Percentiles rank a stretch among this genome's conserved stretches.
These are phyloP conservation scores for Grosmannia huntii DNA, from an alignment of 2,329 filamentous ascomycete species.

Conservation along the genomic window DNA sequence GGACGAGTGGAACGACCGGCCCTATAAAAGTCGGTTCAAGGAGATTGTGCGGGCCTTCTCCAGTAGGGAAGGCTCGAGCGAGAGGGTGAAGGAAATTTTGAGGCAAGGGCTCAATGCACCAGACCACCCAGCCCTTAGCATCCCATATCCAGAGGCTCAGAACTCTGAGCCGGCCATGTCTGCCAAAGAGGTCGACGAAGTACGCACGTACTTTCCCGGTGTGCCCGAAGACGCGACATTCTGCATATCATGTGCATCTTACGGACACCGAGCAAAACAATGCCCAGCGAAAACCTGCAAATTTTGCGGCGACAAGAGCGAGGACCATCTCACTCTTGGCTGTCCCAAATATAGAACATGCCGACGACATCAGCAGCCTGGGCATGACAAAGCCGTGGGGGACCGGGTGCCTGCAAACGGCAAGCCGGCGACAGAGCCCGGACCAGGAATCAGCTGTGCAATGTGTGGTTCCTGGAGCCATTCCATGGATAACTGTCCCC, in stretches of 20 bases:
- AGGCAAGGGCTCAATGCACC: background rate
- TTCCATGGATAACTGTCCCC: conserved; percentile 14
- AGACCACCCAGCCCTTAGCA: background rate
- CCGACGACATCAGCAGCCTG: background rate
- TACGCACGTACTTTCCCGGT: conserved; percentile 39
- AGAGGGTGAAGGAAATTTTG: background rate
- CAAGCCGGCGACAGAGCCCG: background rate
- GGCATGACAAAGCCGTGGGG: background rate
- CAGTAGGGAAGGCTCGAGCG: background rate
- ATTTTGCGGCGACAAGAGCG: conserved; percentile 28
- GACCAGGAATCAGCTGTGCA: background rate
- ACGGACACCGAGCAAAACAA: conserved; percentile 29
- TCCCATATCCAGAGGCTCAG: background rate
- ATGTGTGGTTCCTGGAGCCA: background rate
- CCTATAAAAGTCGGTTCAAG: background rate
- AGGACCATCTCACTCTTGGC: conserved; percentile 32
- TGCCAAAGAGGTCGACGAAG: conserved; percentile 15
- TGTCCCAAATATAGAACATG: conserved; percentile 27
- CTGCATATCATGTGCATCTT: conserved; percentile 39
- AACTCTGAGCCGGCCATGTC: background rate
- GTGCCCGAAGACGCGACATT: conserved; percentile 26
- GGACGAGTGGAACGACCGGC: background rate
- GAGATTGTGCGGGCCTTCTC: background rate
- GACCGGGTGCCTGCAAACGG: background rate
- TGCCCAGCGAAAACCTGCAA: conserved; percentile 36